A percentile compares a stretch with the other conserved stretches of the same genome.
Conservation (phyloP, 2,329 filamentous ascomycete species). For the Penicillium decumbens region DNA sequence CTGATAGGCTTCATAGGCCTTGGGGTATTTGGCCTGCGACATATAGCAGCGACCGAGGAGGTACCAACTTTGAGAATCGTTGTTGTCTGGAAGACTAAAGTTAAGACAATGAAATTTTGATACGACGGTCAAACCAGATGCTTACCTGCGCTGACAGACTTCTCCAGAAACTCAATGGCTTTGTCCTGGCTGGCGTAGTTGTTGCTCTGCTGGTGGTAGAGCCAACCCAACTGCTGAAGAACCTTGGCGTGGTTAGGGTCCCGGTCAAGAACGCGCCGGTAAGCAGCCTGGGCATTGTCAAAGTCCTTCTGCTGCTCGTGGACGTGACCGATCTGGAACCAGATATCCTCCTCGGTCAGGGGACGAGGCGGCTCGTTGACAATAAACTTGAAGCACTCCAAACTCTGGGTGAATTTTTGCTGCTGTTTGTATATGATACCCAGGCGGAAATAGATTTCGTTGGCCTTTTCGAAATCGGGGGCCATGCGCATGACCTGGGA, state of each 20-base stretch:
- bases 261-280: slow-evolving; percentile 85
- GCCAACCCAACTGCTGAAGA: slow-evolving; percentile 93
- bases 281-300: slow-evolving; percentile 86
- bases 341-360: slow-evolving; percentile 94
- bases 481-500: slow-evolving; percentile 99
- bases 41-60: slow-evolving; percentile 96
- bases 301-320: slow-evolving; percentile 99
- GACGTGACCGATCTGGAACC: slow-evolving; percentile 99
- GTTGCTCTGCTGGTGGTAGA: slow-evolving; percentile 93
- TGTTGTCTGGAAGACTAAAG: slow-evolving; percentile 61
- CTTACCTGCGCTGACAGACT: slow-evolving; percentile 87
- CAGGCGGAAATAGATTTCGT: slow-evolving; percentile 96
- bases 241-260: slow-evolving; percentile 98
- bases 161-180: slow-evolving; percentile 94
- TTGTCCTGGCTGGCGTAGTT: slow-evolving; percentile 89
- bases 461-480: slow-evolving; percentile 95
- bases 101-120: not conserved
- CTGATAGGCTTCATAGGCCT: slow-evolving; percentile 97
- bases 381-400: slow-evolving; percentile 99
- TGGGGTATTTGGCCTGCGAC: slow-evolving; percentile 98
- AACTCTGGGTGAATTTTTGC: slow-evolving; percentile 83
- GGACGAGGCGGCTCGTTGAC: slow-evolving; percentile 87
- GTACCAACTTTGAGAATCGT: slow-evolving; percentile 97
- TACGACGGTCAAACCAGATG: not conserved
- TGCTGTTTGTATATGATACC: slow-evolving; percentile 99